Percentiles rank a stretch among this genome's conserved stretches.
These are phyloP conservation scores for Betula pendula DNA, from an alignment of 306 rosid genomes.

Conservation along the genomic window DNA sequence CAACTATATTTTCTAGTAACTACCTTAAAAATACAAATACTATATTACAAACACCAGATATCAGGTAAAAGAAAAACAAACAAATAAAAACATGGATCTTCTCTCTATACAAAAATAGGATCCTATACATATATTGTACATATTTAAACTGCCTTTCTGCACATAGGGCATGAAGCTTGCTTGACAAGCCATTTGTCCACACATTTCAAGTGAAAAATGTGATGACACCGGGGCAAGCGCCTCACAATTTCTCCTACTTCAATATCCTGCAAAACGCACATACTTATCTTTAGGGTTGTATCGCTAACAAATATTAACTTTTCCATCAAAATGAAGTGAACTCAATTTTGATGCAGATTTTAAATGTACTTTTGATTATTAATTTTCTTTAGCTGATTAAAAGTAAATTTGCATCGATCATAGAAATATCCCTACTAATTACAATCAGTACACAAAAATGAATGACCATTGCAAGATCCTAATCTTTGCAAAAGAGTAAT, in stretches of 20 bases:
- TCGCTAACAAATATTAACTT: background rate
- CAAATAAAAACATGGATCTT: background rate
- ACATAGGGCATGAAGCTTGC: constrained; percentile 74
- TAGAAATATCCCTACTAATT: background rate
- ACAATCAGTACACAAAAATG: background rate
- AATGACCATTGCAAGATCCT: background rate
- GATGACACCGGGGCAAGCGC: constrained; percentile 59
- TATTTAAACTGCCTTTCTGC: constrained; percentile 57
- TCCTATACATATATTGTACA: no score
- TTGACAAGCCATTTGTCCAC: constrained; percentile 77
- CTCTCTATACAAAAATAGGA: background rate
- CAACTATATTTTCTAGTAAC: background rate
- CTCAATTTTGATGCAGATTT: background rate
- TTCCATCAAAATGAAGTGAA: background rate
- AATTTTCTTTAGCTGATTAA: background rate
- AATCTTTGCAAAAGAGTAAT: constrained; percentile 16
- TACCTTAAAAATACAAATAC: background rate
- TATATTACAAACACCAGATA: background rate
- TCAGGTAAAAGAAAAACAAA: background rate
- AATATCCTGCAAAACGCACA: constrained; percentile 48
- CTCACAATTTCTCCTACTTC: constrained; percentile 68
- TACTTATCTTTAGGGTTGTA: background rate
- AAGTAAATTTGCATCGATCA: background rate
- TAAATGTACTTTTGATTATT: background rate
- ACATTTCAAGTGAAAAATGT: constrained; percentile 71